phyloP scores from a whole-genome alignment of 2,329 filamentous ascomycete genomes.

The Thielaviopsis punctulata region DNA sequence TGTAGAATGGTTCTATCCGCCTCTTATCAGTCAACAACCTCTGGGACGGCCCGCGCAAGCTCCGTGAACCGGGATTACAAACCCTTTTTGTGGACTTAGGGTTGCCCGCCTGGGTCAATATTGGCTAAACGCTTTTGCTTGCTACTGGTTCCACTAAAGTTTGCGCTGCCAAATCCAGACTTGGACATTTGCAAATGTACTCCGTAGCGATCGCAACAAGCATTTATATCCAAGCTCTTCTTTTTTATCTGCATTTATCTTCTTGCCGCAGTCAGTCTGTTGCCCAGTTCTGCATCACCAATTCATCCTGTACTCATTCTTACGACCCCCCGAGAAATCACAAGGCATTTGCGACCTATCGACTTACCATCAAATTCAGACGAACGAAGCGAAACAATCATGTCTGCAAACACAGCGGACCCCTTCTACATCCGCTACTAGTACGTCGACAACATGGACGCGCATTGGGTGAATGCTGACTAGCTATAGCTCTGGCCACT shows the following conservation, averaged over 20 bases:
- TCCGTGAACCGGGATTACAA: neutral
- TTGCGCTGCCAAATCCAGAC: neutral
- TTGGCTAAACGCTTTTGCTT: neutral
- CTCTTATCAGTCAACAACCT: neutral
- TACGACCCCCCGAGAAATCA: neutral
- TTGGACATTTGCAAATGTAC: too few relatives aligned
- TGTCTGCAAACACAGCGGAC: constrained; percentile 27
- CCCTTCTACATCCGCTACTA: constrained; percentile 96
- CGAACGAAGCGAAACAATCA: neutral
- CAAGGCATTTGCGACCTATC: too few relatives aligned
- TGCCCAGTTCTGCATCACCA: too few relatives aligned
- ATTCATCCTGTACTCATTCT: neutral
- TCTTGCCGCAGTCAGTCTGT: too few relatives aligned
- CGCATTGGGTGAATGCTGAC: constrained; percentile 8
- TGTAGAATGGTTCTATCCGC: neutral
- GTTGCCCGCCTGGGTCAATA: neutral
- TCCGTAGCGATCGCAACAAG: neutral
- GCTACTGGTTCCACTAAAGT: neutral
- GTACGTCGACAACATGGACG: constrained; percentile 34
- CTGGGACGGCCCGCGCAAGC: too few relatives aligned
- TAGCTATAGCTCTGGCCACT: constrained; percentile 69
- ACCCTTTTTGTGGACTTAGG: neutral
- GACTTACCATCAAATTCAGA: neutral
- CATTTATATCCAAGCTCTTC: neutral
- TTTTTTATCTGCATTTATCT: neutral